Percentiles rank a stretch among this genome's conserved stretches.
phyloP scores from a whole-genome alignment of 73 alveolate genomes.

The Paramecium biaurelia region DNA sequence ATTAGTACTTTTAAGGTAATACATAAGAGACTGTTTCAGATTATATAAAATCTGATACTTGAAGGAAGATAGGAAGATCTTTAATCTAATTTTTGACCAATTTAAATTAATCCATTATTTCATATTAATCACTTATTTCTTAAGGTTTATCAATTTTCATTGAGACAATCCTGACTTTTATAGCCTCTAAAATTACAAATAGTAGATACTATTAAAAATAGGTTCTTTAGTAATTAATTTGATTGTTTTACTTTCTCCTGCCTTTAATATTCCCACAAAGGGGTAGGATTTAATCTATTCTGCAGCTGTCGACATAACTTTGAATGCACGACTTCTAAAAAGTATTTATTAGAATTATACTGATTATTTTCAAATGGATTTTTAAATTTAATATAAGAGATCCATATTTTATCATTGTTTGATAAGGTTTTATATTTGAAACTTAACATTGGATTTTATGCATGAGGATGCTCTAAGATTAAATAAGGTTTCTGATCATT shows the following conservation, averaged over 20 bases:
- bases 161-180: neutral
- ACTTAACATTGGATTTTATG: neutral
- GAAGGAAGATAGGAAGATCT: neutral
- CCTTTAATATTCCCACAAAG: neutral
- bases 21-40: conserved; percentile 9
- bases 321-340: neutral
- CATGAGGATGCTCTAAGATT: neutral
- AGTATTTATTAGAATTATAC: neutral
- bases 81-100: neutral
- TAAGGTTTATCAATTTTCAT: neutral
- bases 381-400: neutral
- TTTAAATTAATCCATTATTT: neutral
- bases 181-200: neutral
- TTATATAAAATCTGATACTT: neutral
- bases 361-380: neutral
- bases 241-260: neutral
- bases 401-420: neutral
- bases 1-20: neutral
- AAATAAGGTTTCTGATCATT: neutral
- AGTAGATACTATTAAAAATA: neutral
- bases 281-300: neutral
- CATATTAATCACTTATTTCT: neutral
- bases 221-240: neutral
- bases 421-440: neutral
- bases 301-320: neutral